Percentiles rank a stretch among this genome's conserved stretches.
Conservation (phyloP, 2,329 filamentous ascomycete species). For the Cladosporium sp. region DNA sequence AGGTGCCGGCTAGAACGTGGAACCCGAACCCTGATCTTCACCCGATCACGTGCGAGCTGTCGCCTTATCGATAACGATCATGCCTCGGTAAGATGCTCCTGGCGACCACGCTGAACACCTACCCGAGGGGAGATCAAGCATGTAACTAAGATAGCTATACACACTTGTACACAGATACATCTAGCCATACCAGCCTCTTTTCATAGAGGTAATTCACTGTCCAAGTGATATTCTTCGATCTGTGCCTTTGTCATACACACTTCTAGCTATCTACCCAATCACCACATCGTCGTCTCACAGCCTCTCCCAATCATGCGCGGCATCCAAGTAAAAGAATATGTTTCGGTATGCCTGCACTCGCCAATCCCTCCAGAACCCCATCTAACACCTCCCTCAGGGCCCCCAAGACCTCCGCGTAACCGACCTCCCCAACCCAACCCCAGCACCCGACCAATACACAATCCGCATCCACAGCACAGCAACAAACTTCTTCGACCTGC, state of each 20-base stretch:
- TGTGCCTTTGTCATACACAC: background rate
- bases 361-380: background rate
- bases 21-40: background rate
- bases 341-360: conserved; percentile 22
- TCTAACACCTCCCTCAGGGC: conserved; percentile 46
- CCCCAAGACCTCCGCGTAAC: conserved; percentile 77
- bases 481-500: conserved; percentile 95
- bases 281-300: background rate
- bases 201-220: background rate
- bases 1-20: background rate
- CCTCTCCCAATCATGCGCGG: conserved; percentile 62
- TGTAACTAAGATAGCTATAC: background rate
- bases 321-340: conserved; percentile 42
- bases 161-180: background rate
- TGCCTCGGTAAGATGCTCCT: conserved; percentile 1
- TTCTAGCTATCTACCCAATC: background rate
- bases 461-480: conserved; percentile 84
- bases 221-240: background rate
- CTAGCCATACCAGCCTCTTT: background rate
- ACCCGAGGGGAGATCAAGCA: background rate
- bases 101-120: background rate
- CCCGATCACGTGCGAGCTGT: background rate
- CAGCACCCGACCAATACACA: conserved; percentile 74
- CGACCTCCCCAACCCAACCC: conserved; percentile 71
- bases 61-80: background rate